Evolutionary conservation across 139 green algal species (phyloP).

Genomic region (Picocystis salinarum): DNA sequence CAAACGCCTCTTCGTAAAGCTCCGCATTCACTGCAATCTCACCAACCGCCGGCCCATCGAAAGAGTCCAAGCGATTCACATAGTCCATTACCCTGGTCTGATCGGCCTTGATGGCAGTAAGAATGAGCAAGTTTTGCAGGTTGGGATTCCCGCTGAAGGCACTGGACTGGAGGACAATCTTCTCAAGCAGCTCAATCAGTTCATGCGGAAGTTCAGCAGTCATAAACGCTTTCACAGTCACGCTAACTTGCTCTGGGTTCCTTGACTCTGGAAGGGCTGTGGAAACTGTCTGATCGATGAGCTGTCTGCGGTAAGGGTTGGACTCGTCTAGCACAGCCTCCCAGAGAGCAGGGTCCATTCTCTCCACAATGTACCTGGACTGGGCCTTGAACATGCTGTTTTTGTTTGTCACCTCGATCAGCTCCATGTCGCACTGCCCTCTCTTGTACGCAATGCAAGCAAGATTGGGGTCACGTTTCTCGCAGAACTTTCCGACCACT

Average conservation of each 20-base stretch:
- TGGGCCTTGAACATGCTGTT: constrained; percentile 98
- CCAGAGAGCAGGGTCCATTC: constrained; percentile 79
- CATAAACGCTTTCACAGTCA: constrained; percentile 98
- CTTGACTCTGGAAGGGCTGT: constrained; percentile 92
- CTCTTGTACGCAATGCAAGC: constrained; percentile 91
- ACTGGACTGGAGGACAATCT: constrained; percentile 97
- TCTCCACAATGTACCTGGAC: constrained; percentile 88
- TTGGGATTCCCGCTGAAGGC: constrained; percentile 97
- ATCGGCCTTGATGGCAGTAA: constrained; percentile 95
- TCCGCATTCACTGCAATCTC: constrained; percentile 69
- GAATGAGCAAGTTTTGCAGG: constrained; percentile 96
- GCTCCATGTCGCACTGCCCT: constrained; percentile 83
- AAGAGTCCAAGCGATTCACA: constrained; percentile 94
- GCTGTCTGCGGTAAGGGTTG: constrained; percentile 63
- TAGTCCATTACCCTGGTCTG: constrained; percentile 75
- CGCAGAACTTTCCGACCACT: constrained; percentile 77
- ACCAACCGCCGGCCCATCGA: constrained; percentile 79
- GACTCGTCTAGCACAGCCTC: constrained; percentile 66
- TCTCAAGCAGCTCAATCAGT: constrained; percentile 98
- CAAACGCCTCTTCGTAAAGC: constrained; percentile 91
- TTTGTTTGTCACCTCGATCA: constrained; percentile 89
- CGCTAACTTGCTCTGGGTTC: constrained; percentile 92
- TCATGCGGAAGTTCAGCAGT: constrained; percentile 77
- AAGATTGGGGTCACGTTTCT: constrained; percentile 93
- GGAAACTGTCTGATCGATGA: constrained; percentile 83